Evolutionary conservation across 257 asterid genomes (phyloP), one percentile per base, ranked within the genome.

Genomic region (Gentiana macrophylla): DNA sequence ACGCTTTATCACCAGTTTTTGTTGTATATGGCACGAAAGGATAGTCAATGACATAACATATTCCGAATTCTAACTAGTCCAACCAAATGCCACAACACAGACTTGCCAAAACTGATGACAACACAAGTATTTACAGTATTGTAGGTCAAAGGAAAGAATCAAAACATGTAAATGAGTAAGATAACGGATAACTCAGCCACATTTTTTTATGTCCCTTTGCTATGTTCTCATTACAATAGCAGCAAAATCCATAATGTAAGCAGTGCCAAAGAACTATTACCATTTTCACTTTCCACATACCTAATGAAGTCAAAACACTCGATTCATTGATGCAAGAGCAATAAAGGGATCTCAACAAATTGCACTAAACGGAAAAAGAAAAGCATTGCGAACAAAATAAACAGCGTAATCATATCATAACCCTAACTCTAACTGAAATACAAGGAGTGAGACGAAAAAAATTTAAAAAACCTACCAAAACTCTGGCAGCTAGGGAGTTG

Each of bases 401-500:
- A 12, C 10, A 57, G 12, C 6, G 5, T 9, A 57, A 11, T 32
- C 6, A 24, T 38, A 34, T 53, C 55, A 49, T 43, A 54, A 24
- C 54, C 60, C 67, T 62, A 62, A 61, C 9, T 41, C 9, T 41
- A 41, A 41, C 46, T 5, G 46, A 41, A 24, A 24, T 24, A 24
- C 24, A 24, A 24, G 24, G 24, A 24, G 6, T 41, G 9, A 41
- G 46, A 41, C 10, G 49, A 50, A 24, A 4, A 32, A 56, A 15
- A 60, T 32, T 0, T 8, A 3, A 15, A 62, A 57, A 48, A 54
- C 62, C 55, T 52, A 74, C 80, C 70, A 74, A 35, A 60, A 74
- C 57, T 61, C 75, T 64, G 46, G 78, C 72, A 46, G 75, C 81
- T 38, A 68, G 73, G 3, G 78, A 68, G 53, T 68, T 59, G 46